Evolutionary conservation across 345 rosid species (phyloP), one percentile per base, ranked within the genome.

Genomic region (Odontarrhena argentea): DNA sequence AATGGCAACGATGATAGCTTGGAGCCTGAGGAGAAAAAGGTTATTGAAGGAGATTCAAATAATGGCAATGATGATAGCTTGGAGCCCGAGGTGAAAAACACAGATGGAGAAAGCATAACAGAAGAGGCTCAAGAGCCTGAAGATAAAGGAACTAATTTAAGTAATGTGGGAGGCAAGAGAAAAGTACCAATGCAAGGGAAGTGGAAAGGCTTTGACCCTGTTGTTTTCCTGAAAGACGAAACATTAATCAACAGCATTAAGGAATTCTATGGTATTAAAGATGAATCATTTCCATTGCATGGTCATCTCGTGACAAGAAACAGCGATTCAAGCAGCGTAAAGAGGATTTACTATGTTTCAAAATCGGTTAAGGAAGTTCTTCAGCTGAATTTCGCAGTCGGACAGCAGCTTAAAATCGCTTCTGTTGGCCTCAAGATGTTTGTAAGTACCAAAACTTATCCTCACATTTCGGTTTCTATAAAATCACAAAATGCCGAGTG

Each of bases 391-490:
- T 83, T 89, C 58, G 75, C 65, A 40, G 93, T 81, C 42, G 97
- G 97, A 18, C 97, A 91, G 80, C 97, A 82, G 74, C 92, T 95
- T 64, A 95, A 95, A 87, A 91, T 95, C 14, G 79, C 99, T 50
- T 94, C 96, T 9, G 82, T 91, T 25, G 97, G 99, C 80, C 79
- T 95, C 65, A 91, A 95, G 77, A 91, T 95, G 96, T 95, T 95
- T 91, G 97, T 86, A 77, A 88, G 97, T 86, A 73, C 26, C 26
- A 36, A 44, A n/a, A 8, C 46, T 9, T 52, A 25, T 40, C 22
- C n/a, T 9, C n/a, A 38, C 42, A 34, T 13, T 43, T 50, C 1
- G 0, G 34, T 59, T 41, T 10, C 10, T 26, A 18, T 8, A 38
- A 18, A 11, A 38, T 26, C 10, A 6, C 2, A 47, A 9, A 8